Percentiles rank a stretch among this genome's conserved stretches.
Evolutionary conservation across 2,329 filamentous ascomycete genomes (phyloP).

Genomic region (Fusarium avenaceum): DNA sequence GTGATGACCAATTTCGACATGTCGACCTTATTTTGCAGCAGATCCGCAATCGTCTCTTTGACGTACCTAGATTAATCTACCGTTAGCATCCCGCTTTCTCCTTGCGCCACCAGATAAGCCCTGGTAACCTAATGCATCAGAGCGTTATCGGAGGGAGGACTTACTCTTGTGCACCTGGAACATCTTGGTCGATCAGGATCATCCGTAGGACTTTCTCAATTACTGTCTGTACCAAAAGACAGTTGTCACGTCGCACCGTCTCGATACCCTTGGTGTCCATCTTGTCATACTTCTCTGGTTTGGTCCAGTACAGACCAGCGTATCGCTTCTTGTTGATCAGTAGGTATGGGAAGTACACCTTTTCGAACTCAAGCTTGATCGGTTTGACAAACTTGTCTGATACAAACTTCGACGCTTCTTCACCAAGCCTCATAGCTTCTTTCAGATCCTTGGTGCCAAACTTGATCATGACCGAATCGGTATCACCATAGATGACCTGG

Average conservation of each 20-base stretch:
- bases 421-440: slow-evolving; percentile 94
- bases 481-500: slow-evolving; percentile 98
- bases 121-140: slow-evolving; percentile 26
- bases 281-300: slow-evolving; percentile 94
- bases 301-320: slow-evolving; percentile 97
- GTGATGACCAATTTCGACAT: slow-evolving; percentile 99
- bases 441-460: slow-evolving; percentile 90
- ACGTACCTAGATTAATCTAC: slow-evolving; percentile 77
- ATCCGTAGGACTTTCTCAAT: slow-evolving; percentile 97
- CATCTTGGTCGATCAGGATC: slow-evolving; percentile 93
- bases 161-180: slow-evolving; percentile 92
- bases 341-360: slow-evolving; percentile 97
- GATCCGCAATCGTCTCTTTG: slow-evolving; percentile 93
- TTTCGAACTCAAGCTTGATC: slow-evolving; percentile 99
- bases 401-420: slow-evolving; percentile 90
- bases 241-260: slow-evolving; percentile 97
- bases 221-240: slow-evolving; percentile 92
- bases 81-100: slow-evolving; percentile 51
- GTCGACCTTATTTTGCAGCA: slow-evolving; percentile 97
- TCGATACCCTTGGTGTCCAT: slow-evolving; percentile 99
- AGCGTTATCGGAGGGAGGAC: slow-evolving; percentile 53
- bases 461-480: slow-evolving; percentile 99
- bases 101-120: slow-evolving; percentile 14
- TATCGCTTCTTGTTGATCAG: slow-evolving; percentile 99
- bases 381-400: slow-evolving; percentile 94